Percentiles rank a stretch among this genome's conserved stretches.
Conservation (phyloP, 192 early-diverging fungal genomes). For the Mortierella alpina region DNA sequence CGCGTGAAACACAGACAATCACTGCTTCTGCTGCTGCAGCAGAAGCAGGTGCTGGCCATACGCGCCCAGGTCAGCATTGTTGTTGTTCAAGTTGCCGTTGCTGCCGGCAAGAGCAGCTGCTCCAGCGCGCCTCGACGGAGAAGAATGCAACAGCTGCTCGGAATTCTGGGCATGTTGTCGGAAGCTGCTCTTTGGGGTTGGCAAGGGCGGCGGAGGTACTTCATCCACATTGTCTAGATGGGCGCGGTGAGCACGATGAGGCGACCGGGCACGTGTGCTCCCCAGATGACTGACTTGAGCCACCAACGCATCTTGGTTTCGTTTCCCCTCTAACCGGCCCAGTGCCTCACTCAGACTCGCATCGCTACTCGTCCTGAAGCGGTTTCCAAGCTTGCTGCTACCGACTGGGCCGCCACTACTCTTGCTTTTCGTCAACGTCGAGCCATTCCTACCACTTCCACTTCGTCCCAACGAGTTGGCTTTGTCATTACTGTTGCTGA, state of each 20-base stretch:
- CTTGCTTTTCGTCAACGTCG: background rate
- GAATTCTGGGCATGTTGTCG: constrained; percentile 24
- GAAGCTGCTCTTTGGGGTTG: constrained; percentile 27
- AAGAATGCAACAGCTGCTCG: background rate
- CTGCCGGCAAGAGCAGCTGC: background rate
- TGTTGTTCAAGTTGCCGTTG: too few species aligned
- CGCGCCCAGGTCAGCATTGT: constrained; percentile 10
- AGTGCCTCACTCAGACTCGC: constrained; percentile 44
- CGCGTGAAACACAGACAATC: background rate
- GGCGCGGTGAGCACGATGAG: constrained; percentile 24
- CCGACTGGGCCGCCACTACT: background rate
- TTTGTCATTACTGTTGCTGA: background rate
- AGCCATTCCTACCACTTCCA: too few species aligned
- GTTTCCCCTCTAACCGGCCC: constrained; percentile 45
- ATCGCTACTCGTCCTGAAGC: constrained; percentile 41
- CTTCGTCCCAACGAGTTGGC: too few species aligned
- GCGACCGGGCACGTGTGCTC: constrained; percentile 37
- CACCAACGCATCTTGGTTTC: constrained; percentile 26
- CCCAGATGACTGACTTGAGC: constrained; percentile 44
- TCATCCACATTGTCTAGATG: constrained; percentile 16
- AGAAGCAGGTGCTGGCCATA: constrained; percentile 24
- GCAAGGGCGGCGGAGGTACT: constrained; percentile 11
- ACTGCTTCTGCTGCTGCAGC: constrained; percentile 21
- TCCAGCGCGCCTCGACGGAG: background rate
- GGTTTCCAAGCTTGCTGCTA: constrained; percentile 15